These are phyloP conservation scores for Termitomyces sp. DNA, from an alignment of 768 basidiomycete genomes.

Conservation along the genomic window DNA sequence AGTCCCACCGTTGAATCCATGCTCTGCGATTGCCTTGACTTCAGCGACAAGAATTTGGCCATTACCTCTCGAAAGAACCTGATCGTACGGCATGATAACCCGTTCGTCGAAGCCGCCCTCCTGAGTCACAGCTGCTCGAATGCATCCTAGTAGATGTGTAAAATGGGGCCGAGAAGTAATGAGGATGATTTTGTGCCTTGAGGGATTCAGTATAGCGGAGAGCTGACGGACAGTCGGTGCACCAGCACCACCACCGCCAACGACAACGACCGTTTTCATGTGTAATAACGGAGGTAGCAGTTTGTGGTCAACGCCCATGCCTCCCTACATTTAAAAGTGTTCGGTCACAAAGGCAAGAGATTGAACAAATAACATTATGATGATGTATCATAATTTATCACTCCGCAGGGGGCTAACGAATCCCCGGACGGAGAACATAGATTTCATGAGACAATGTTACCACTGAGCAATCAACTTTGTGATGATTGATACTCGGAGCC, in stretches of 20 bases:
- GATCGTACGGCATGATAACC: conserved; percentile 47
- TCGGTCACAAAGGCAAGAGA: neutral
- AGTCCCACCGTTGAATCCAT: conserved; percentile 32
- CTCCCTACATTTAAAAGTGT: neutral
- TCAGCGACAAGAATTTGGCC: conserved; percentile 39
- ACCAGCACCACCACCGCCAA: conserved; percentile 61
- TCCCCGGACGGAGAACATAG: no score
- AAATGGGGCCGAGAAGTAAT: conserved; percentile 48
- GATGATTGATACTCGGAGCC: no score
- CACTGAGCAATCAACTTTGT: no score
- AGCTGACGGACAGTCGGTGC: conserved; percentile 39
- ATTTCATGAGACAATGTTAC: no score
- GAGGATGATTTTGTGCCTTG: conserved; percentile 47
- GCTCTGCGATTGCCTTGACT: conserved; percentile 26
- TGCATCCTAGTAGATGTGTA: conserved; percentile 42
- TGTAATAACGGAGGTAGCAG: conserved; percentile 1
- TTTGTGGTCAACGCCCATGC: neutral
- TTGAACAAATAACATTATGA: neutral
- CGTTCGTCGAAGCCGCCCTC: conserved; percentile 38
- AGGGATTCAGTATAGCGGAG: conserved; percentile 41
- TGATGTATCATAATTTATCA: neutral
- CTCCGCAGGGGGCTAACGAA: no score
- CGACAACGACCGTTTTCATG: conserved; percentile 28
- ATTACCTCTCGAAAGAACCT: conserved; percentile 40
- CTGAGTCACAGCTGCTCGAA: conserved; percentile 48